A percentile compares a stretch with the other conserved stretches of the same genome.
Conservation (phyloP, 129 eudicot species). For the Flaveria ramosissima region DNA sequence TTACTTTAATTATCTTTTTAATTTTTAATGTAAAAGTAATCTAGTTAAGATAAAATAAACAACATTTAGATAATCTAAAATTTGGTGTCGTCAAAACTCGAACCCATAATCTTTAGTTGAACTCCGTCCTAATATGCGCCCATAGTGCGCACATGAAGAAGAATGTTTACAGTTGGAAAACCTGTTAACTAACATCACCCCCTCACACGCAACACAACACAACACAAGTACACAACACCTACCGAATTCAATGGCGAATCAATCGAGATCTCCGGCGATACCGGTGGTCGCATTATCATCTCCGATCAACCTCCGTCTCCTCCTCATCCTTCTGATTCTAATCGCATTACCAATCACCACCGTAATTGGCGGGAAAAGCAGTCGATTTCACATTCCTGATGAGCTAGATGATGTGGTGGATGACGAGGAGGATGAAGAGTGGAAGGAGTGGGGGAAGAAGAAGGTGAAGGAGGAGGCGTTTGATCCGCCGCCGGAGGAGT, state of each 20-base stretch:
- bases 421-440: conserved; percentile 86
- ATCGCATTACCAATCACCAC: conserved; percentile 27
- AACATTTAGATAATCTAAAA: no score
- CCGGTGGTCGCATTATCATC: neutral
- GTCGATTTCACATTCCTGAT: conserved; percentile 60
- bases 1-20: no score
- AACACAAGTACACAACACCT: neutral
- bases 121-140: conserved; percentile 26
- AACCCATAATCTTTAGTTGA: no score
- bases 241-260: conserved; percentile 27
- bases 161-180: conserved; percentile 22
- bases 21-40: no score
- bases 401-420: conserved; percentile 92
- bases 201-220: neutral
- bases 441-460: conserved; percentile 90
- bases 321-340: conserved; percentile 43
- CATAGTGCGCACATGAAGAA: conserved; percentile 26
- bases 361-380: conserved; percentile 40
- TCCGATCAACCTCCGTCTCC: conserved; percentile 20
- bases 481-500: conserved; percentile 71
- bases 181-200: conserved; percentile 3
- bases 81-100: no score
- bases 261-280: conserved; percentile 16
- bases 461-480: conserved; percentile 29
- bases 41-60: no score